Base-by-base conservation (phyloP, 1,284 basidiomycete species). In the Vanrija humicola region DNA sequence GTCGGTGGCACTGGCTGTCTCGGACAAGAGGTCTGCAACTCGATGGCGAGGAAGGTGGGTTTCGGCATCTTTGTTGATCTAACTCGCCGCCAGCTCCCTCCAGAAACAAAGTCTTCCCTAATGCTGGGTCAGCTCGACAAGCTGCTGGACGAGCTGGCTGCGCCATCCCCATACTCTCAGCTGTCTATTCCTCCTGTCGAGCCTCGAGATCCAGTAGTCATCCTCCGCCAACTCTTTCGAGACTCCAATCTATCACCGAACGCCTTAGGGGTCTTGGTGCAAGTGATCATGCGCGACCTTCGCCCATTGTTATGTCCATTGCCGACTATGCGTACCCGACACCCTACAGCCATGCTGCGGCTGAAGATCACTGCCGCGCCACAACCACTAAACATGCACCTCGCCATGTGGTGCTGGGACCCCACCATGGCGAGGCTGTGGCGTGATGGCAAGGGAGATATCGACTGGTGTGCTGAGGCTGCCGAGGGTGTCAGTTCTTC, bases 241-340 rank as follows among this genome's bases (percentile, higher is more conserved):
- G 56, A 64, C 34, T 55, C 56, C 9, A 34, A 47, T 18, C 51
- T 89, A 3, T 78, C 83, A 0, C 82, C 88, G 0, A 71, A 72
- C 6, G 85, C 88, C 43, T 81, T 86, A 0, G 78, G 82, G 0
- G 82, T 86, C 52, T 77, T 92, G 48, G 85, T 85, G 0, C 89
- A 94, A 67, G 85, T 94, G 56, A 87, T 95, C 54, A 80, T 94
- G 23, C 87, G 87, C 59, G 90, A 93, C 69, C 76, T 94, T 0
- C 82, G 85, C 18, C 89, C 90, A 1, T 68, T 93, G 2, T 71
- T 91, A 0, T 87, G 87, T 63, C 86, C 88, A 1, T 73, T 86
- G 0, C 79, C 82, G 0, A 76, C 23, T 5, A 49, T 68, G 25
- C 54, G 38, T 2, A 48, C 59, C 14, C 57, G 67, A 1, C 67